Percentiles rank a stretch among this genome's conserved stretches.
These are phyloP conservation scores for Aspergillus sp. DNA, from an alignment of 2,329 filamentous ascomycete species.

Conservation along the genomic window DNA sequence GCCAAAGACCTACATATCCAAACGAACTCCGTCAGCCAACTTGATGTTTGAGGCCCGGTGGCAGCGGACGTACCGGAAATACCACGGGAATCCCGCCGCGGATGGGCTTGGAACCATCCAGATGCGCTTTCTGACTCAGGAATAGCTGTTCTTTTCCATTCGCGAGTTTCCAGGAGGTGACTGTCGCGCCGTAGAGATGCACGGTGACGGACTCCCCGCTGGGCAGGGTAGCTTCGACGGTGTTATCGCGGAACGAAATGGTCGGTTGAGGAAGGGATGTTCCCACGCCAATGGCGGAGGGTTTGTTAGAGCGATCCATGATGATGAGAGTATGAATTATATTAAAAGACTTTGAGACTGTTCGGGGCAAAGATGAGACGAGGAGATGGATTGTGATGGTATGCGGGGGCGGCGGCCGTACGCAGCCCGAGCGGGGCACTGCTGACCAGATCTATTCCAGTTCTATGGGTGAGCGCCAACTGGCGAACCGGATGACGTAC, in stretches of 20 bases:
- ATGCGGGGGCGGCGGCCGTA: neutral
- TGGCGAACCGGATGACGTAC: conserved; percentile 15
- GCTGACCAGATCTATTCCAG: too few relatives aligned
- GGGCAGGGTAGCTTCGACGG: conserved; percentile 75
- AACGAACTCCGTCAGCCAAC: conserved; percentile 12
- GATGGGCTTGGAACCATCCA: conserved; percentile 87
- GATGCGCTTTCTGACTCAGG: conserved; percentile 72
- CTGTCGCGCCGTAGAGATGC: conserved; percentile 86
- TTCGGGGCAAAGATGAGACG: neutral
- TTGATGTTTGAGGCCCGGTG: neutral
- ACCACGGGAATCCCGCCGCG: conserved; percentile 89
- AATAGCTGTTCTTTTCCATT: conserved; percentile 79
- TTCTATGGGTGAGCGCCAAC: neutral
- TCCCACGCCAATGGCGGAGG: conserved; percentile 70
- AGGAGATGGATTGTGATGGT: neutral
- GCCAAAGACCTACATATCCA: conserved; percentile 67
- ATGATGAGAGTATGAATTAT: neutral
- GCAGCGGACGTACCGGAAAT: conserved; percentile 69
- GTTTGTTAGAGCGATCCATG: conserved; percentile 83
- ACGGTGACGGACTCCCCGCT: conserved; percentile 84
- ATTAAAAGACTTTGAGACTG: too few relatives aligned
- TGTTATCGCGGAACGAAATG: conserved; percentile 70
- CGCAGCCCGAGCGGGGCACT: neutral
- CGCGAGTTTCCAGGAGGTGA: conserved; percentile 87
- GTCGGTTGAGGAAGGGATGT: conserved; percentile 73